These are phyloP conservation scores for Hymenoscyphus albidus DNA, from an alignment of 2,329 filamentous ascomycete species.

Conservation along the genomic window DNA sequence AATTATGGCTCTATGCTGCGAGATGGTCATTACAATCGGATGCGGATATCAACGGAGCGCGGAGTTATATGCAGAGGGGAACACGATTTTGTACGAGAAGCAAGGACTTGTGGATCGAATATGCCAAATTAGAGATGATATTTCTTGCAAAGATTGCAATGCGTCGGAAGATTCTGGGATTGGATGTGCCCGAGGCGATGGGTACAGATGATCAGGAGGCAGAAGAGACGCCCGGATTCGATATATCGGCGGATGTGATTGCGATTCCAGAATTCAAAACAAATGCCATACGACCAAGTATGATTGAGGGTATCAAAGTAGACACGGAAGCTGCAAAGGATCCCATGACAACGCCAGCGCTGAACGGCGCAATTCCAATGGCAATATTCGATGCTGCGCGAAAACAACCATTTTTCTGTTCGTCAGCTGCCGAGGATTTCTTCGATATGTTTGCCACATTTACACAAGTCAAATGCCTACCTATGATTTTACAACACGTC, in stretches of 20 bases:
- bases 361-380: constrained; percentile 89
- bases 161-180: constrained; percentile 63
- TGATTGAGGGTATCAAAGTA: constrained; percentile 51
- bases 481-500: constrained; percentile 69
- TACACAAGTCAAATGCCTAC: constrained; percentile 58
- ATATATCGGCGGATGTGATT: constrained; percentile 46
- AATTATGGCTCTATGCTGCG: constrained; percentile 81
- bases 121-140: constrained; percentile 86
- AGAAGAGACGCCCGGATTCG: constrained; percentile 22
- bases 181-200: constrained; percentile 50
- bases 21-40: constrained; percentile 72
- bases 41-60: constrained; percentile 81
- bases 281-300: constrained; percentile 44
- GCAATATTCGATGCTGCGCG: constrained; percentile 86
- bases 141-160: constrained; percentile 80
- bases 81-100: constrained; percentile 82
- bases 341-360: constrained; percentile 63
- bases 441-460: constrained; percentile 77
- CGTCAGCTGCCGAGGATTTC: constrained; percentile 67
- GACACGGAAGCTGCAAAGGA: constrained; percentile 38
- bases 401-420: constrained; percentile 69
- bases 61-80: constrained; percentile 84
- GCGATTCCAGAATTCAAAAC: constrained; percentile 51
- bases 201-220: constrained; percentile 32
- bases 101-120: constrained; percentile 78